Evolutionary conservation across 2,329 filamentous ascomycete species (phyloP).

Genomic region (Cladosporium phlei): DNA sequence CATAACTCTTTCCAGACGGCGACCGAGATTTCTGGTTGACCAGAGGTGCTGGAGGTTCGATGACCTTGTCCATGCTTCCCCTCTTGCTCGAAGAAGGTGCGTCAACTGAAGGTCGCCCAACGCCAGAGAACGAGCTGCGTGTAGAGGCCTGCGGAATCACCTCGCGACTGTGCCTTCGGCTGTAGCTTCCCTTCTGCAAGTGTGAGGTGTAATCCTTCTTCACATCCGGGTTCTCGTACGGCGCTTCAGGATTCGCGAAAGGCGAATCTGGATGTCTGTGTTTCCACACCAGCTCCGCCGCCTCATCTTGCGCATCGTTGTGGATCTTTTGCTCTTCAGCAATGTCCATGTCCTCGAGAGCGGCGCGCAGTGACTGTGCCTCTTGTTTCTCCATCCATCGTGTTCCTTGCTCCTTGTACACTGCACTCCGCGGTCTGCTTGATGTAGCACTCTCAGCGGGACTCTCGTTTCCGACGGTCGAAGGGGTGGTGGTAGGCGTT

Average conservation of each 20-base stretch:
- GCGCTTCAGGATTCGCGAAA: slow-evolving; percentile 50
- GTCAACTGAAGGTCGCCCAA: slow-evolving; percentile 11
- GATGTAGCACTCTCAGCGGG: slow-evolving; percentile 28
- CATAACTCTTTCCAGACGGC: slow-evolving; percentile 29
- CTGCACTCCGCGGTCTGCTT: slow-evolving; percentile 59
- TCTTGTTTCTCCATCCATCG: slow-evolving; percentile 80
- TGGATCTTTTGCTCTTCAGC: slow-evolving; percentile 62
- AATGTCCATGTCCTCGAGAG: slow-evolving; percentile 69
- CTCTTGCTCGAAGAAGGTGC: not conserved
- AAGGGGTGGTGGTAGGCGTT: slow-evolving; percentile 5
- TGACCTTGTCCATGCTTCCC: slow-evolving; percentile 13
- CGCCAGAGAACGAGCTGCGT: slow-evolving; percentile 2
- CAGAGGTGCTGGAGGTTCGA: not conserved
- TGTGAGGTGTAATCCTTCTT: slow-evolving; percentile 57
- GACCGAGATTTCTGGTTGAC: not conserved
- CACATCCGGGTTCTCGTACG: slow-evolving; percentile 31
- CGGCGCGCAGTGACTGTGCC: slow-evolving; percentile 62
- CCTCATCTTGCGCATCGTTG: slow-evolving; percentile 68
- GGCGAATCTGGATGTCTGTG: slow-evolving; percentile 66
- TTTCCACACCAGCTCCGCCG: slow-evolving; percentile 72
- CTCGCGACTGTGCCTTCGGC: slow-evolving; percentile 44
- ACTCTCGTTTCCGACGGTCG: slow-evolving; percentile 8
- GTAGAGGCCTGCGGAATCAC: slow-evolving; percentile 1
- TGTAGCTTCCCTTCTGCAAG: slow-evolving; percentile 66
- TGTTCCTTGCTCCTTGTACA: slow-evolving; percentile 68